Conservation (phyloP, 2,329 filamentous ascomycete species). For the Aspergillus hiratsukae region DNA sequence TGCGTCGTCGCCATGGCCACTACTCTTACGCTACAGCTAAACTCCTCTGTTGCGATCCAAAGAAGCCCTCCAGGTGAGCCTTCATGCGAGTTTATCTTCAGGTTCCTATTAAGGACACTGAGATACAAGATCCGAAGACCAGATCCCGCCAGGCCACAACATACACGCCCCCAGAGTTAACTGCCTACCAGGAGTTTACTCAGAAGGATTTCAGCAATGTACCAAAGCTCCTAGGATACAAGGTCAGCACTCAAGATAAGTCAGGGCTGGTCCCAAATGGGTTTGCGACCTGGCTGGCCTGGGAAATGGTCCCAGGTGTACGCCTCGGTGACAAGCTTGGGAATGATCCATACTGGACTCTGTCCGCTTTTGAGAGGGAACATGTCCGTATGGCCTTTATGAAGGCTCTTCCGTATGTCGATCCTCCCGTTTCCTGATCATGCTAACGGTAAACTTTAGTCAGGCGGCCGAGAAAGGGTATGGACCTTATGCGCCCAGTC, state of each 20-base stretch:
- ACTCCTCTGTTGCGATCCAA: conserved; percentile 1
- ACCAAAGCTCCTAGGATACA: conserved; percentile 10
- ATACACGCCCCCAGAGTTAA: conserved; percentile 6
- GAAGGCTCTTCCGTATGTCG: conserved; percentile 8
- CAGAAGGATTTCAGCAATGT: conserved; percentile 2
- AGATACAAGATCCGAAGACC: conserved; percentile 7
- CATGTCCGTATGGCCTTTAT: conserved; percentile 7
- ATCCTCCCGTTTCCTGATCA: conserved; percentile 6
- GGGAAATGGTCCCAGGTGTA: conserved; percentile 10
- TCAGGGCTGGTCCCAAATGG: conserved; percentile 8
- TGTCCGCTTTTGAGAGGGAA: conserved; percentile 6
- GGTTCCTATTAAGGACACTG: conserved; percentile 6
- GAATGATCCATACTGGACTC: conserved; percentile 6
- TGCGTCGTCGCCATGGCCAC: neutral
- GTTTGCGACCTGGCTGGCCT: conserved; percentile 9
- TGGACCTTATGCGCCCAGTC: conserved; percentile 6
- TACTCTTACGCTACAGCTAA: conserved; percentile 6
- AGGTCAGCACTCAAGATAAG: conserved; percentile 4
- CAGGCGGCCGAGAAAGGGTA: conserved; percentile 6
- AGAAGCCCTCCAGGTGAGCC: conserved; percentile 4
- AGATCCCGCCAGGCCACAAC: conserved; percentile 10
- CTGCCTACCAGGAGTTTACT: conserved; percentile 3
- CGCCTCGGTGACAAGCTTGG: conserved; percentile 6
- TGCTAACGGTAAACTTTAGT: conserved; percentile 9
- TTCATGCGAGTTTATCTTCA: conserved; percentile 8